These are phyloP conservation scores for Boletus subparvulus DNA, from an alignment of 768 basidiomycete species.

Conservation along the genomic window DNA sequence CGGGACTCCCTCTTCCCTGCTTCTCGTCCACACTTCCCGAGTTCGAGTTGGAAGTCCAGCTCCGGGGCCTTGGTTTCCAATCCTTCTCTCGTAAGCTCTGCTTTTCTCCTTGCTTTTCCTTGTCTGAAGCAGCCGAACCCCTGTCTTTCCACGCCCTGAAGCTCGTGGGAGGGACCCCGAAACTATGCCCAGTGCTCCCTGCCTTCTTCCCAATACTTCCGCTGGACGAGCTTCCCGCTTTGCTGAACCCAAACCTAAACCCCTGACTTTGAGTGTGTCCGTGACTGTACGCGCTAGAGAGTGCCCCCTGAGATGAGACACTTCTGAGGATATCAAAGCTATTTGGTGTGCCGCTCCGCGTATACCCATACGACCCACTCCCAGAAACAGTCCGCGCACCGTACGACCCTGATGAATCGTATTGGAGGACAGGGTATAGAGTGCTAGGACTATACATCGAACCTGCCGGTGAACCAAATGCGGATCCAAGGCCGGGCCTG, in stretches of 20 bases:
- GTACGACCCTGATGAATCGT: slow-evolving; percentile 21
- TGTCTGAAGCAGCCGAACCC: slow-evolving; percentile 16
- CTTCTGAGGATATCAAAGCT: slow-evolving; percentile 29
- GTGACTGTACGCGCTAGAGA: slow-evolving; percentile 22
- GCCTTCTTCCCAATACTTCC: slow-evolving; percentile 16
- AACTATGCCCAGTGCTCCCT: slow-evolving; percentile 5
- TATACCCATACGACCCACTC: slow-evolving; percentile 24
- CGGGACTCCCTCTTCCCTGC: slow-evolving; percentile 23
- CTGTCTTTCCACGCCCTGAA: slow-evolving; percentile 28
- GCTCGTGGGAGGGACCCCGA: slow-evolving; percentile 29
- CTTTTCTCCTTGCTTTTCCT: slow-evolving; percentile 17
- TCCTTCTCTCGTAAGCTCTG: slow-evolving; percentile 15
- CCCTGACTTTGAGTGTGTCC: slow-evolving; percentile 18
- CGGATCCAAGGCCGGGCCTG: slow-evolving; percentile 26
- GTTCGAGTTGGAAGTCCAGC: slow-evolving; percentile 13
- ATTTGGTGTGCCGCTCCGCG: slow-evolving; percentile 27
- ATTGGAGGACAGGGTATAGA: slow-evolving; percentile 2
- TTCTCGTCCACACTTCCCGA: slow-evolving; percentile 26
- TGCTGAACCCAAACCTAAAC: slow-evolving; percentile 19
- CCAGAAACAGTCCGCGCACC: slow-evolving; percentile 20
- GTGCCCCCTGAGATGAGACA: slow-evolving; percentile 32
- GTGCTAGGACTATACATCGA: slow-evolving; percentile 23
- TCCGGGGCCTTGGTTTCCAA: slow-evolving; percentile 11
- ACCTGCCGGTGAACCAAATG: slow-evolving; percentile 27
- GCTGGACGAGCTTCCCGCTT: slow-evolving; percentile 21